Evolutionary conservation across 2,329 filamentous ascomycete species (phyloP), one percentile per base, ranked within the genome.

Genomic region (Ciborinia camelliae): DNA sequence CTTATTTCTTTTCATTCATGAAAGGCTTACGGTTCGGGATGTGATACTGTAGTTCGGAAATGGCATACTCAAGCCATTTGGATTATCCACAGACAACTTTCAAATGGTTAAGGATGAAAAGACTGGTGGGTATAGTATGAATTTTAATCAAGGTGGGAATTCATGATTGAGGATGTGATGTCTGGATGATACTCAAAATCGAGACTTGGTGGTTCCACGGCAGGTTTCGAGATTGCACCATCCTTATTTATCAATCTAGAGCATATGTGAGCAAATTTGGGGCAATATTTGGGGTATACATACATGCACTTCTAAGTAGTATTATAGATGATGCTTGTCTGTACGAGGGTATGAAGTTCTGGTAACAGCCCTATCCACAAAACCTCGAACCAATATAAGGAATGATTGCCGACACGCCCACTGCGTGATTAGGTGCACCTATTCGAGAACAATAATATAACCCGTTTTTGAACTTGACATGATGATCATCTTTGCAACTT

Each of bases 101-200:
- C 87, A 97, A 68, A 96, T 98, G 82, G 86, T 90, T 35, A 91
- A 97, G 77, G 94, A 97, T 73, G 90, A 94, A 72, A 89, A 89
- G 68, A 90, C 88, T 0, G 95, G 95, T 1, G 93, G 92, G 0
- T 98, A 98, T 78, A 97, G 90, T 77, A 90, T 99, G 88, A 94
- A 93, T 70, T 97, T 98, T 73, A 74, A 75, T 52, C 73, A 74
- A 64, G 72, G 73, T 45, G 71, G 69, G n/a, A 20, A 63, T 50
- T 59, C 52, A 30, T 45, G n/a, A 52, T 37, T 47, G 7, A n/a
- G n/a, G 6, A 37, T 35, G 28, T 35, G 18, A 26, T n/a, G 23
- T 28, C 4, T 37, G 45, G 26, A 37, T 48, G 37, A 39, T 30
- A 52, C 20, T 32, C 39, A 45, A n/a, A 32, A 10, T 45, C 26